Base-by-base conservation (phyloP, 306 rosid species). In the Trifolium subterraneum region DNA sequence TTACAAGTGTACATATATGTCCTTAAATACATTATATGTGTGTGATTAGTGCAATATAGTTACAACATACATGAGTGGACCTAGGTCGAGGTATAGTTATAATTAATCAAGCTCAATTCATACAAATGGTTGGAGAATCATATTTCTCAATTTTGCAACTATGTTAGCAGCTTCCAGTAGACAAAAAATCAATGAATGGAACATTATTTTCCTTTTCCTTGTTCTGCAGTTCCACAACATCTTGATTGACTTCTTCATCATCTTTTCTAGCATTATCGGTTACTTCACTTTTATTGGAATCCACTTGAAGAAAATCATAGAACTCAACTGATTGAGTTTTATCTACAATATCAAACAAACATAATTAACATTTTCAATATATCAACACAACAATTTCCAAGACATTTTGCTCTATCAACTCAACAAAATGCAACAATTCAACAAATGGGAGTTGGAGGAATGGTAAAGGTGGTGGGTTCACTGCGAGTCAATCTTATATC, bases 301-400 rank as follows among this genome's bases (percentile, higher is more conserved):
- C 90, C 51, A 93, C 84, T 75, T 82, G 91, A 45, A 93, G 96
- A 79, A 93, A 93, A 82, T 93, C 89, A 62, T 92, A 92, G 74
- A 92, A 90, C 87, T 90, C 90, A 12, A 85, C 36, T 22, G 79
- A 79, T 77, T 89, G 69, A 73, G 74, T 71, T 77, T 59, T 89
- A 9, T 86, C 97, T 91, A 88, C 88, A 84, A 42, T 56, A 47
- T 11, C 25, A 71, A 54, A 29, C 27, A 10, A 54, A 69, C 55
- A 68, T 16, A 29, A 31, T 39, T 8, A 56, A 48, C 2, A 59
- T 23, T 79, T 73, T 44, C 48, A 36, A 6, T 36, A 27, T 27
- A 0, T 27, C 4, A 27, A 27, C 3, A 27, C 31, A 27, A 27
- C 31, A 27, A 27, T 27, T 25, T 25, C 29, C 29, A 25, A 25